Base-by-base conservation (phyloP, 2,329 filamentous ascomycete species). In the Fusarium sacchari region DNA sequence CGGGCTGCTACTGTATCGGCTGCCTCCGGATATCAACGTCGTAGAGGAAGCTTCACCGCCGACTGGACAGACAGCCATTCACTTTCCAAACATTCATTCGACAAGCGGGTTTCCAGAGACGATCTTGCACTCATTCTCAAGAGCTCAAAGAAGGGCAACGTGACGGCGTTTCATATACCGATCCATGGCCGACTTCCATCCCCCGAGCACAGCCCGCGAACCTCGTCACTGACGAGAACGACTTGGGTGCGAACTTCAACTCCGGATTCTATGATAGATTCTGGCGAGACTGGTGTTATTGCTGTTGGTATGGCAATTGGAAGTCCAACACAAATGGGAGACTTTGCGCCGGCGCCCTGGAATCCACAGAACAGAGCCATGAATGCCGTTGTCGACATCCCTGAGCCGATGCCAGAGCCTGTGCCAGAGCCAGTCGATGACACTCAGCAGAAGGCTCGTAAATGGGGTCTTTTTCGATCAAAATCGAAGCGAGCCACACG, bases 301-400 rank as follows among this genome's bases (percentile, higher is more conserved):
- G 86, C 84, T 74, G 94, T 95, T 69, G 93, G 93, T 15, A 91
- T 95, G 86, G 93, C 93, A 3, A 82, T 94, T 63, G 93, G 92
- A 37, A 94, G 92, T 77, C 93, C 93, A 30, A 83, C 86, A n/a
- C 83, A 84, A 43, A 80, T 82, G 22, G 82, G 83, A 39, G 67
- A 71, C 39, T 61, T 60, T 60, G 62, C 59, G 40, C 71, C 73
- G 40, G 68, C 74, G 26, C 79, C 79, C 39, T 81, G 79, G 74
- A 80, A 77, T 39, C 79, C 77, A 26, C 77, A 78, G 56, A 69
- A 69, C 59, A 77, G 77, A 56, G 76, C 75, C 17, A 75, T 77
- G 55, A 76, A 74, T 24, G 70, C 79, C 11, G 64, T 72, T 17
- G 71, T 66, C 43, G 69, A 76, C 47, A 67, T 60, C 26, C 70